phyloP scores from a whole-genome alignment of 768 basidiomycete species.

The Boletus fagicola region DNA sequence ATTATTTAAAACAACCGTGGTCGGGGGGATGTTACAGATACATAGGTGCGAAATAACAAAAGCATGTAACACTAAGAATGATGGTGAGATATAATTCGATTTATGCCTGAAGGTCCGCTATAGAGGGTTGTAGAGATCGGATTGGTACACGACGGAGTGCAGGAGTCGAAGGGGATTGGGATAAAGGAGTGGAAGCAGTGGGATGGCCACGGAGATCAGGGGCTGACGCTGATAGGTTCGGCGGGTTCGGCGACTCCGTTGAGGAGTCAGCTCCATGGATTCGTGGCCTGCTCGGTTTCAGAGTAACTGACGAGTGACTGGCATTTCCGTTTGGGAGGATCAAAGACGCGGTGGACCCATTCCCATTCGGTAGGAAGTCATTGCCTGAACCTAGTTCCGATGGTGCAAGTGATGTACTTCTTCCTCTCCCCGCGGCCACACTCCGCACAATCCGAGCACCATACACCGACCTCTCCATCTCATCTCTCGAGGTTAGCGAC shows the following conservation, averaged over 20 bases:
- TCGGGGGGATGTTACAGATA: slow-evolving; percentile 21
- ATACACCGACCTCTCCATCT: slow-evolving; percentile 24
- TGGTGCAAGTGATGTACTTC: slow-evolving; percentile 37
- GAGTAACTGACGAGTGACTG: slow-evolving; percentile 20
- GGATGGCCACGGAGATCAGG: slow-evolving; percentile 25
- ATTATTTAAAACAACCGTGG: background rate
- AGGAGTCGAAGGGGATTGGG: slow-evolving; percentile 11
- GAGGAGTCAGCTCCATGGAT: slow-evolving; percentile 4
- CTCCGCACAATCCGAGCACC: slow-evolving; percentile 56
- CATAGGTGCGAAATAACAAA: slow-evolving; percentile 22
- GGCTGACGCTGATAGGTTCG: slow-evolving; percentile 23
- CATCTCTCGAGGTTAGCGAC: slow-evolving; percentile 38
- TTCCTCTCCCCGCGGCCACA: slow-evolving; percentile 47
- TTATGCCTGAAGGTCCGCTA: slow-evolving; percentile 30
- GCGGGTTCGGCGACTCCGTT: slow-evolving; percentile 8
- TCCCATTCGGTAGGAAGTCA: slow-evolving; percentile 12
- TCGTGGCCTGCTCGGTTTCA: slow-evolving; percentile 21
- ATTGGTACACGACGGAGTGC: slow-evolving; percentile 12
- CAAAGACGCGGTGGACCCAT: slow-evolving; percentile 7
- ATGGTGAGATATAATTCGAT: slow-evolving; percentile 16
- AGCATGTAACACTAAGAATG: slow-evolving; percentile 14
- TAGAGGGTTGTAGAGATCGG: slow-evolving; percentile 13
- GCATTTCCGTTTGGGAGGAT: slow-evolving; percentile 27
- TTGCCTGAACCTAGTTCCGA: slow-evolving; percentile 29
- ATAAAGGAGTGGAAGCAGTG: slow-evolving; percentile 8